These are phyloP conservation scores for Mycena capillaripes DNA, from an alignment of 768 basidiomycete species.

Conservation along the genomic window DNA sequence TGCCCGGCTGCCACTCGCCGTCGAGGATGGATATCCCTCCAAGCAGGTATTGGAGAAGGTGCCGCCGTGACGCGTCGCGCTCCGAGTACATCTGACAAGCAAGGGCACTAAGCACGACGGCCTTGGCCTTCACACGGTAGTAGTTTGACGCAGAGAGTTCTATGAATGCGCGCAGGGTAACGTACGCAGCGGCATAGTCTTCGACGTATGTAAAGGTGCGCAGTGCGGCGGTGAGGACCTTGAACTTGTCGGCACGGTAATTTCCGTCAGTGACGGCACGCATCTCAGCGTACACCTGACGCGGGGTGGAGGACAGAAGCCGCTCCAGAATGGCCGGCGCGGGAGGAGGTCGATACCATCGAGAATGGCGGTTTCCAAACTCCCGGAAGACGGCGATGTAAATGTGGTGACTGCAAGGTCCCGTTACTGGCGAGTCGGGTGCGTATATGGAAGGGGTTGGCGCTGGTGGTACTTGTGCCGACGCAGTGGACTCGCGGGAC, in stretches of 20 bases:
- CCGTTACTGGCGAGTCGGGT: too few relatives aligned
- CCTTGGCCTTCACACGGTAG: not conserved
- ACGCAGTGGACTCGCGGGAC: too few relatives aligned
- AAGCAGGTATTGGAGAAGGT: not conserved
- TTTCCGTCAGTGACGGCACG: too few relatives aligned
- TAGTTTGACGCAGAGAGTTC: not conserved
- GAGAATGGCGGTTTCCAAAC: not conserved
- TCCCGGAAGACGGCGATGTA: not conserved
- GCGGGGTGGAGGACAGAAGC: not conserved
- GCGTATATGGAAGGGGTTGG: too few relatives aligned
- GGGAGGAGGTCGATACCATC: not conserved
- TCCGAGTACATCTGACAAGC: not conserved
- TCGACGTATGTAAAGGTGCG: not conserved
- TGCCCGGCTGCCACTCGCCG: not conserved
- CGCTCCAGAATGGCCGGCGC: not conserved
- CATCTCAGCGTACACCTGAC: not conserved
- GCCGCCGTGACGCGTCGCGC: not conserved
- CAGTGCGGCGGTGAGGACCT: not conserved
- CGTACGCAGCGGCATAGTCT: not conserved
- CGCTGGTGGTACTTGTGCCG: too few relatives aligned
- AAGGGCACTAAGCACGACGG: not conserved
- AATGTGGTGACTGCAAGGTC: too few relatives aligned
- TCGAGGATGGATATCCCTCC: not conserved
- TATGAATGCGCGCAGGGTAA: not conserved
- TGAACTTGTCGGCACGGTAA: not conserved